Base-by-base conservation (phyloP, 2,329 filamentous ascomycete genomes). In the Diaporthe batatas region DNA sequence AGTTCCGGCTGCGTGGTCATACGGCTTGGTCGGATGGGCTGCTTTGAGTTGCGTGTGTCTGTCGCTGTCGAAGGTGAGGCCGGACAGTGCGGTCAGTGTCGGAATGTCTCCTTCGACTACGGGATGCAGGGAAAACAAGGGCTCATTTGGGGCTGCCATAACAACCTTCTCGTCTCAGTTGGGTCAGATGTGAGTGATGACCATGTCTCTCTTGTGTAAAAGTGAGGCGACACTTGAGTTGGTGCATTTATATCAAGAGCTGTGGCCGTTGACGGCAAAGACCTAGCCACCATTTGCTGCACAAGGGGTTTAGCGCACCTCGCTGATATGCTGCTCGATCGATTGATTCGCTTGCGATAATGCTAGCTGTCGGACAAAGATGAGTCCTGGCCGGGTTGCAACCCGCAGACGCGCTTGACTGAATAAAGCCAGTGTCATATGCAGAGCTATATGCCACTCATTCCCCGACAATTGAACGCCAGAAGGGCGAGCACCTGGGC, bases 11-110 rank as follows among this genome's bases (percentile, higher is more conserved):
- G 77, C 75, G 18, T 82, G 80, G 14, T 77, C 75, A 54, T 77
- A 78, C 3, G 78, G 73, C 77, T 70, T 80, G 79, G 76, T 79
- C 79, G 70, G 76, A 76, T 75, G 68, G 42, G 73, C 72, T 23
- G 75, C 68, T 71, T 81, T 82, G 74, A 84, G 77, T 75, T 81
- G 76, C 2, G 81, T 82, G 51, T 83, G 80, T 29, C 74, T 71
- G 59, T 77, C 78, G 70, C 68, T 75, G 51, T 74, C 73, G 67
- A 84, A 84, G 62, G 81, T 79, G 44, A 78, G 76, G 64, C 78
- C 75, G 69, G 78, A 75, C 72, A 82, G 76, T 16, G 74, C 69
- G 42, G 79, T 70, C 72, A 84, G 77, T 23, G 70, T 72, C 4
- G 78, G 74, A 51, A 81, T 74, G 74, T 84, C 82, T 8, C 47